Conservation (phyloP, 2,329 filamentous ascomycete species). For the Penicillium brevicompactum region DNA sequence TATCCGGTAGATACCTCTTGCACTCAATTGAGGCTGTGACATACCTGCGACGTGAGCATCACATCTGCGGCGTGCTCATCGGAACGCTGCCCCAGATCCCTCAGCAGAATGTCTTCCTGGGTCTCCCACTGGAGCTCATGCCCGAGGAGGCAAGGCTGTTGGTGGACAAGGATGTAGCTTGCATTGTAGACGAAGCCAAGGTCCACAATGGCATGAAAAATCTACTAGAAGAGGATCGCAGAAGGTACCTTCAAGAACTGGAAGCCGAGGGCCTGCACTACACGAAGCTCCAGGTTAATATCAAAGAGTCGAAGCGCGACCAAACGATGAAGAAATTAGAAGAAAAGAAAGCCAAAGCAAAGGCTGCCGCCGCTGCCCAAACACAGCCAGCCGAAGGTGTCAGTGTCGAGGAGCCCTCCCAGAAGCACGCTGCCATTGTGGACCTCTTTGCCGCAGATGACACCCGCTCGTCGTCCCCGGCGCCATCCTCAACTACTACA, state of each 20-base stretch:
- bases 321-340: constrained; percentile 54
- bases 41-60: constrained; percentile 74
- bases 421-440: constrained; percentile 15
- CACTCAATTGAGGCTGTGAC: constrained; percentile 84
- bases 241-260: constrained; percentile 62
- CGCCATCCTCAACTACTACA: constrained; percentile 16
- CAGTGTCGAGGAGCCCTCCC: background rate
- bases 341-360: constrained; percentile 34
- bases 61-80: constrained; percentile 82
- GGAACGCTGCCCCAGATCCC: constrained; percentile 90
- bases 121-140: constrained; percentile 84
- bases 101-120: constrained; percentile 92
- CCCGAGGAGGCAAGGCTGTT: constrained; percentile 85
- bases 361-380: constrained; percentile 10
- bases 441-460: constrained; percentile 28
- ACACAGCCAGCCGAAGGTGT: constrained; percentile 10
- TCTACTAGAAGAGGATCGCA: constrained; percentile 60
- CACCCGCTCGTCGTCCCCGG: constrained; percentile 9
- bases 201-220: constrained; percentile 68
- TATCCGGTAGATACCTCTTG: constrained; percentile 80
- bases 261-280: constrained; percentile 57
- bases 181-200: constrained; percentile 76
- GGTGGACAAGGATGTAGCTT: constrained; percentile 73
- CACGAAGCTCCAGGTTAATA: constrained; percentile 48
- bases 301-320: constrained; percentile 54